Evolutionary conservation across 352 stramenopile species (phyloP), one percentile per base, ranked within the genome.

Genomic region (Peronospora farinosa): DNA sequence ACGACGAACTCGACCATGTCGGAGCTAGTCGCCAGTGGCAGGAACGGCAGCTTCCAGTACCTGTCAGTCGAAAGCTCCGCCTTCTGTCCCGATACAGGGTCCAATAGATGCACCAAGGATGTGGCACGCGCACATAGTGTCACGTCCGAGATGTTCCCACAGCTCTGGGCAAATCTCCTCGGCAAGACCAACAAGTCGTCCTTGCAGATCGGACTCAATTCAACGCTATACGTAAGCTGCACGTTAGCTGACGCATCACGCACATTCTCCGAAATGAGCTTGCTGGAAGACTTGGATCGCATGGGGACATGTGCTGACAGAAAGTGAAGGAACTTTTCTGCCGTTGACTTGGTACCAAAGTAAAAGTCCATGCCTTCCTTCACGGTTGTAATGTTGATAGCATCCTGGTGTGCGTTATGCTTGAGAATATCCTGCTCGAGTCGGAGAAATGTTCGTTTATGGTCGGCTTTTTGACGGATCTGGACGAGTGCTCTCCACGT

Each of bases 361-460:
- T 86, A 89, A 48, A 91, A 90, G 51, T 91, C 82, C 59, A 91
- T 80, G 11, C 79, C 77, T 41, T 90, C 82, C 45, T 85, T 84
- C 23, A 78, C 72, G 0, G 72, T 44, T 5, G 56, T 60, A 51
- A 90, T 87, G 31, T 72, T 65, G 25, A 83, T 83, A 15, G 72
- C 72, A 13, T 86, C 47, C 36, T 72, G 42, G 47, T 88, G 75
- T n/a, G 78, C 77, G 15, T 67, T 70, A 60, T 86, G 71, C 63
- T 89, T 85, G 39, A 92, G 67, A 44, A 88, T 85, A 36, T 84
- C 58, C 57, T 88, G 72, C 57, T 88, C 77, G 6, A 91, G 64
- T 7, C 68, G 47, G 16, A 86, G 57, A 43, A 92, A 86, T 19
- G 77, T 88, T 43, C 78, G 72, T 51, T 89, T 88, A 66, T 89